Evolutionary conservation across 2,329 filamentous ascomycete species (phyloP), one percentile per base, ranked within the genome.

Genomic region (Phoma herbarum): DNA sequence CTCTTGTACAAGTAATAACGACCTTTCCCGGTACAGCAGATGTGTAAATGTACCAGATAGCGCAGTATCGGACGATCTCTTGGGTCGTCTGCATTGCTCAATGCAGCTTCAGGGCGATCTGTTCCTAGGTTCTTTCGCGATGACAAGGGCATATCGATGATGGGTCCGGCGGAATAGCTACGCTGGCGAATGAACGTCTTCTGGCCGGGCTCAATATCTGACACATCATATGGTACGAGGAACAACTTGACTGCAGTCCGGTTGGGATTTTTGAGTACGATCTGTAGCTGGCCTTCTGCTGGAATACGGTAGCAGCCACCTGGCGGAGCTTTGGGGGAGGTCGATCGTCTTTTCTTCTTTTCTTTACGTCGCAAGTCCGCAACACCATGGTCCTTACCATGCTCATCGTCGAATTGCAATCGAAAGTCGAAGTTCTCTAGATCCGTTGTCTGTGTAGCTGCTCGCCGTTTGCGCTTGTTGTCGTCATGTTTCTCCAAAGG

Each of bases 201-300:
- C 16, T 92, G 96, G 0, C 93, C 93, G 0, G 92, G 86, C 61
- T 95, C 90, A 94, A 99, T 99, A 50, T 92, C 94, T 1, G 87
- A 85, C 1, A 99, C 82, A 73, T 98, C 93, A 68, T 98, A 99
- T 0, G 94, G 95, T 2, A 99, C 87, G 23, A 98, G 83, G 68
- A 98, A 98, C 0, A 99, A 82, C 76, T 99, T 98, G 53, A 98
- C 94, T 1, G 95, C 95, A 3, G 95, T 98, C 75, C 98, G 98
- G 80, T 98, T 97, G 16, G 93, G 94, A 70, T 98, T 99, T 76
- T 98, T 98, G 75, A 99, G 92, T 61, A 99, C 90, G 63, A 99
- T 96, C 70, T 99, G 95, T 14, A 99, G 82, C 77, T 98, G 95
- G 0, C 95, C 95, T 75, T 93, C 90, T 71, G 95, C 89, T 0